phyloP scores from a whole-genome alignment of 129 eudicot species.

The Dittrichia graveolens region DNA sequence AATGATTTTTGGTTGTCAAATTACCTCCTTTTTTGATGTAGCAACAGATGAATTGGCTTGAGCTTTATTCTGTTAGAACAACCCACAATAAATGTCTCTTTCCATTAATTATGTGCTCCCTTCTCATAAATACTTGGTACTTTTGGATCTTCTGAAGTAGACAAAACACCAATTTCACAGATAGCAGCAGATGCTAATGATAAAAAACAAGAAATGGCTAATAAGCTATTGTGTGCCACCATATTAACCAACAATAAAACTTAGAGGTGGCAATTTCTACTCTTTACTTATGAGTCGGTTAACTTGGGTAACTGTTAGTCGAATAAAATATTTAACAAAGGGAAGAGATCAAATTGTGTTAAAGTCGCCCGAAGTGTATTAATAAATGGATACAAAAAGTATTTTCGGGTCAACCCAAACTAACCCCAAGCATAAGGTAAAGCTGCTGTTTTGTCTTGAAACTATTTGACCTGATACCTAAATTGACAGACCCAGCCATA shows the following conservation, averaged over 20 bases:
- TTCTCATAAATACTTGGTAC: not conserved
- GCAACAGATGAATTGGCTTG: not conserved
- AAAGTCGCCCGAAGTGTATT: too few species aligned
- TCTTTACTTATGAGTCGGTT: too few species aligned
- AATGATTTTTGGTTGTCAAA: not conserved
- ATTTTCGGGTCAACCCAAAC: too few species aligned
- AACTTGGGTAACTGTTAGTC: too few species aligned
- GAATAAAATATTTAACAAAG: too few species aligned
- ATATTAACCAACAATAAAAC: conserved; percentile 11
- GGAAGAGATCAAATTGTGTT: too few species aligned
- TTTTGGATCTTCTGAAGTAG: not conserved
- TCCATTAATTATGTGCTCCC: conserved; percentile 1
- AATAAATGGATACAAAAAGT: too few species aligned
- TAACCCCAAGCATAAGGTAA: too few species aligned
- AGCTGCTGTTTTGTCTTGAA: too few species aligned
- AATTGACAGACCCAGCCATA: too few species aligned
- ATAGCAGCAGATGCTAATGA: not conserved
- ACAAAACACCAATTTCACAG: not conserved
- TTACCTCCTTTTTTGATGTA: not conserved
- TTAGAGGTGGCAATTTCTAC: too few species aligned
- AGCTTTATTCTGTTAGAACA: not conserved
- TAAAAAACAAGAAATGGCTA: not conserved
- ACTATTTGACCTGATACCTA: too few species aligned
- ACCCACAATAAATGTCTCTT: not conserved
- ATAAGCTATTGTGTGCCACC: conserved; percentile 19